Evolutionary conservation across 345 rosid species (phyloP), one percentile per base, ranked within the genome.

Genomic region (Pseudoturritis turrita): DNA sequence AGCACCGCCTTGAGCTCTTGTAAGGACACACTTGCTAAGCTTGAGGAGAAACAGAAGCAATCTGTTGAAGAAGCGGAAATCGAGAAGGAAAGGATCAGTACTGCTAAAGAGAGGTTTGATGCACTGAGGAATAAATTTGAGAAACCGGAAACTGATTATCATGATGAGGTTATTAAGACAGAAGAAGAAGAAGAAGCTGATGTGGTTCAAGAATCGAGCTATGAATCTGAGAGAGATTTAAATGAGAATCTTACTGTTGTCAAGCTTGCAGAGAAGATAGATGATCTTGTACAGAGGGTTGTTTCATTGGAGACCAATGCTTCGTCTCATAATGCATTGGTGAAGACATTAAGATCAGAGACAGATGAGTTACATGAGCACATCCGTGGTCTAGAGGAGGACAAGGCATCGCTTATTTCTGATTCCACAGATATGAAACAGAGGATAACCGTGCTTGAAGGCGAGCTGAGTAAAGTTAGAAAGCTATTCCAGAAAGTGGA

Each of bases 261-360:
- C 35, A 78, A 85, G 62, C 71, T 91, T 56, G 96, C 81, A 0
- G 95, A 85, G 63, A 94, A 78, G 65, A 83, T 94, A 23, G 90
- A 94, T 64, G 86, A 84, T 64, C 89, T 91, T 65, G 96, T 85
- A n/a, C 84, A 88, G 3, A 89, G 81, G 72, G 89, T 91, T 35
- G 85, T 82, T 39, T 73, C 63, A 25, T 71, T 89, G 77, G 96
- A 91, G 74, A 78, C 82, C 9, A 76, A 68, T 6, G 83, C 86
- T 19, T 81, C 84, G 5, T 86, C 96, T 72, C 93, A 94, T 62
- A 67, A 61, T 46, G 85, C 96, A 46, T 55, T 81, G 75, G 85
- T 94, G 25, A 80, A 75, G 73, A 83, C 81, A 59, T 69, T 89
- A 50, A 82, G 80, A 77, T 79, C 86, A 44, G 91, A 89, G 52